phyloP scores from a whole-genome alignment of 169 alveolate genomes.

The Eimeria acervulina region DNA sequence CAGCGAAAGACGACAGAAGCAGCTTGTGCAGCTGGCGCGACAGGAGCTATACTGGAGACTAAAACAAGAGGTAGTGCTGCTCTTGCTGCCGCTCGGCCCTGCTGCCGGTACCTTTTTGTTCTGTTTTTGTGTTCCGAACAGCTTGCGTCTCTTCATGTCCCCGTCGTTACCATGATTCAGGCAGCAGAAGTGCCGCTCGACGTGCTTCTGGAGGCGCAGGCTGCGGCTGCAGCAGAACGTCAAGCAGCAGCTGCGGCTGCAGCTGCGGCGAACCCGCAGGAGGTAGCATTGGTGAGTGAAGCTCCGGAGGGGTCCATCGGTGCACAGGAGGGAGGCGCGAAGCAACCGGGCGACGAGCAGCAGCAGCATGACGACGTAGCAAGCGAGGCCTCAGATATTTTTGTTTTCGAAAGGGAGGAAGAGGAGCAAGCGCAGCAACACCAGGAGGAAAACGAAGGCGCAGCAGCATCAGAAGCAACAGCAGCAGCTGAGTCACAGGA shows the following conservation, averaged over 20 bases:
- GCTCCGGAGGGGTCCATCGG: conserved; percentile 18
- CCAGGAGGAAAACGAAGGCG: conserved; percentile 47
- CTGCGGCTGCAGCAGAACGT: conserved; percentile 78
- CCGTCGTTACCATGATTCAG: conserved; percentile 21
- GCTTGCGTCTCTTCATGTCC: neutral
- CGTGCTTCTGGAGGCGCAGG: conserved; percentile 76
- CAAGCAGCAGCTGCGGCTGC: conserved; percentile 78
- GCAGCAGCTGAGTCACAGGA: conserved; percentile 71
- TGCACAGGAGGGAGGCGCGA: conserved; percentile 55
- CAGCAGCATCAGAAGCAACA: conserved; percentile 27
- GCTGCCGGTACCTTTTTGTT: neutral
- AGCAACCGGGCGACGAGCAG: conserved; percentile 61
- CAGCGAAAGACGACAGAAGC: conserved; percentile 77
- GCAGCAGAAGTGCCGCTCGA: conserved; percentile 77
- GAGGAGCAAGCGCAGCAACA: conserved; percentile 72
- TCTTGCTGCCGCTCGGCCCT: neutral
- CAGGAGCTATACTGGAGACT: conserved; percentile 75
- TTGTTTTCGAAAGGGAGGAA: conserved; percentile 69
- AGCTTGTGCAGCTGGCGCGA: conserved; percentile 70
- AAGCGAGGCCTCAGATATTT: conserved; percentile 74
- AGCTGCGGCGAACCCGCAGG: conserved; percentile 40
- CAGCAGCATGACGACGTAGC: conserved; percentile 73
- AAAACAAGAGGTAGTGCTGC: conserved; percentile 66
- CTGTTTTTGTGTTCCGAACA: neutral
- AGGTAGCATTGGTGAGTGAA: neutral